These are phyloP conservation scores for Closterium sp. DNA, from an alignment of 139 green algal genomes.

Conservation along the genomic window DNA sequence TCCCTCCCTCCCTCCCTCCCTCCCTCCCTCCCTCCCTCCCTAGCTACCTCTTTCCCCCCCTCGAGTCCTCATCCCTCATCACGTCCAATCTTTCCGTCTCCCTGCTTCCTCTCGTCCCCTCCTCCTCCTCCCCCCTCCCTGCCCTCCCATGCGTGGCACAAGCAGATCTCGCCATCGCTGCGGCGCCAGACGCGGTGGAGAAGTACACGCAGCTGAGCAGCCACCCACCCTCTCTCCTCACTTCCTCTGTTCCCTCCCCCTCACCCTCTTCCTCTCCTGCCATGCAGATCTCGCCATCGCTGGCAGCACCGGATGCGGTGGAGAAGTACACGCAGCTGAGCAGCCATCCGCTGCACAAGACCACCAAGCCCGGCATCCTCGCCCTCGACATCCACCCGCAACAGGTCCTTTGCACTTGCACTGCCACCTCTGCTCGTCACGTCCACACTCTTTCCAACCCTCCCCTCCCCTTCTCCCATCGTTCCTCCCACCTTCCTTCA, in stretches of 20 bases:
- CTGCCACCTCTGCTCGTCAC: no score
- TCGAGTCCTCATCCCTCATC: not conserved
- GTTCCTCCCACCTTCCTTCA: no score
- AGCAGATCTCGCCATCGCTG: slow-evolving; percentile 42
- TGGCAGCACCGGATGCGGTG: slow-evolving; percentile 65
- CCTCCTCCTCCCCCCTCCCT: no score
- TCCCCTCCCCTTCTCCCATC: not conserved
- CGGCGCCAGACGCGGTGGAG: slow-evolving; percentile 64
- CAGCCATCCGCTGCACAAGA: slow-evolving; percentile 83
- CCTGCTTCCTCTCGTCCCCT: no score
- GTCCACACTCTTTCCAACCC: no score
- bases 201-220: not conserved
- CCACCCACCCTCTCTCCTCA: no score
- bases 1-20: no score
- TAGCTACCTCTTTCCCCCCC: not conserved
- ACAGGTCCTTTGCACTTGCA: slow-evolving; percentile 11
- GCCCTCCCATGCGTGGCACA: not conserved
- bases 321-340: slow-evolving; percentile 55
- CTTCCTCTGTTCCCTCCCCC: not conserved
- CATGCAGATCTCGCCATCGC: slow-evolving; percentile 31
- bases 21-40: no score
- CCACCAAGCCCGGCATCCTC: slow-evolving; percentile 78
- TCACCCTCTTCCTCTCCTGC: not conserved
- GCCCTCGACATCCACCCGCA: slow-evolving; percentile 68
- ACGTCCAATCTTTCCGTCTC: not conserved